Conservation (phyloP, 768 basidiomycete genomes). For the Amanita molliuscula region DNA sequence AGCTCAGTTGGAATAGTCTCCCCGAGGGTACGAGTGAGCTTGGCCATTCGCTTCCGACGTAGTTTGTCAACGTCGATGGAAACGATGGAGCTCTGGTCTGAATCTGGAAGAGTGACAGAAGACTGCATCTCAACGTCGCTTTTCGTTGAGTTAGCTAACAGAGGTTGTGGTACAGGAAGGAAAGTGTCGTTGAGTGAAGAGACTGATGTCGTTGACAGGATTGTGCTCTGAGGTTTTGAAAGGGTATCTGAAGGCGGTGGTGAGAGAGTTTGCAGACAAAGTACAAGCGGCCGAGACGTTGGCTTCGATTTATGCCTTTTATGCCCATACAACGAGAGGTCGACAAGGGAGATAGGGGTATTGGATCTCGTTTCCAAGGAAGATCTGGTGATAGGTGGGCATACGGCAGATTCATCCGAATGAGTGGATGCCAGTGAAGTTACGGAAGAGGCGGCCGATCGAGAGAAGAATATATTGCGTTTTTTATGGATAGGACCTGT, state of each 20-base stretch:
- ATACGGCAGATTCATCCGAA: neutral
- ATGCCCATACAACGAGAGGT: neutral
- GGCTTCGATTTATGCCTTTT: neutral
- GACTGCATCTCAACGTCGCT: neutral
- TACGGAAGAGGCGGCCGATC: neutral
- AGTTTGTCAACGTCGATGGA: neutral
- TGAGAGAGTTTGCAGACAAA: neutral
- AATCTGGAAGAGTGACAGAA: neutral
- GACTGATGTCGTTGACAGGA: neutral
- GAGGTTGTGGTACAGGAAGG: neutral
- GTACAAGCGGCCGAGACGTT: neutral
- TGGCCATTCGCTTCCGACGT: constrained; percentile 31
- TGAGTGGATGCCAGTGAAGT: neutral
- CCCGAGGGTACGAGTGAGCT: constrained; percentile 41
- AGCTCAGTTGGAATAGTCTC: constrained; percentile 42
- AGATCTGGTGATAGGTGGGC: neutral
- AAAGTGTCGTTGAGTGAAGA: neutral
- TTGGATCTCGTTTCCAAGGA: constrained; percentile 1
- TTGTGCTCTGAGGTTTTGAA: neutral
- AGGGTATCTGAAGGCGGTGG: neutral
- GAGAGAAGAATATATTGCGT: neutral
- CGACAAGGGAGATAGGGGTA: neutral
- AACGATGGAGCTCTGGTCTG: neutral
- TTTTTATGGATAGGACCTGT: neutral
- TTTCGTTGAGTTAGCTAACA: neutral